Evolutionary conservation across 2,329 filamentous ascomycete species (phyloP).

Genomic region (Ceratocystis harringtonii): DNA sequence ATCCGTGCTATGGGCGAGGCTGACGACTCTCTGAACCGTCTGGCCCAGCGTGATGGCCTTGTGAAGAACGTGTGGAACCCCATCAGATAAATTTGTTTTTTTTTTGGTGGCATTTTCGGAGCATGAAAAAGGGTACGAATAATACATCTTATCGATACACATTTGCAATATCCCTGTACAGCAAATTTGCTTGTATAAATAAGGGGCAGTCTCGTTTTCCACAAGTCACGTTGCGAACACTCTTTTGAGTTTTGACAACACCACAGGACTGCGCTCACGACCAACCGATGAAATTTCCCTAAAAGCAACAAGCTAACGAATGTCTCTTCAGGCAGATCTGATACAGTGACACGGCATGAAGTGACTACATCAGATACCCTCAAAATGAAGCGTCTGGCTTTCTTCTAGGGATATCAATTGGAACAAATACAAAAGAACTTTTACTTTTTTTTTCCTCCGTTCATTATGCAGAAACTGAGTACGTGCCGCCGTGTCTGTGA

Average conservation of each 20-base stretch:
- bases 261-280: not conserved
- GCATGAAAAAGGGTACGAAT: slow-evolving; percentile 17
- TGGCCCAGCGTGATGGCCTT: slow-evolving; percentile 90
- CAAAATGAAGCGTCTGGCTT: slow-evolving; percentile 17
- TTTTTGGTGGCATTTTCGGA: slow-evolving; percentile 13
- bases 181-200: slow-evolving; percentile 9
- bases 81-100: slow-evolving; percentile 36
- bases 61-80: slow-evolving; percentile 94
- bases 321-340: slow-evolving; percentile 15
- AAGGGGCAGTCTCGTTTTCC: not conserved
- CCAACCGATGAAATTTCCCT: not conserved
- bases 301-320: slow-evolving; percentile 11
- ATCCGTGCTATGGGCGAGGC: slow-evolving; percentile 95
- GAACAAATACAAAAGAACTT: slow-evolving; percentile 17
- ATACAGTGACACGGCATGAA: slow-evolving; percentile 17
- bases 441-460: slow-evolving; percentile 11
- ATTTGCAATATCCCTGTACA: slow-evolving; percentile 1
- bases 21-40: slow-evolving; percentile 90
- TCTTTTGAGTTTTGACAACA: not conserved
- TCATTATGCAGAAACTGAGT: not conserved
- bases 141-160: slow-evolving; percentile 4
- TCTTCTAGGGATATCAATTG: slow-evolving; percentile 18
- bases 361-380: slow-evolving; percentile 17
- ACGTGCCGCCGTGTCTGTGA: not conserved
- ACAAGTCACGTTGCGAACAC: not conserved